Base-by-base conservation (phyloP, 768 basidiomycete species). In the Kwoniella sp. region DNA sequence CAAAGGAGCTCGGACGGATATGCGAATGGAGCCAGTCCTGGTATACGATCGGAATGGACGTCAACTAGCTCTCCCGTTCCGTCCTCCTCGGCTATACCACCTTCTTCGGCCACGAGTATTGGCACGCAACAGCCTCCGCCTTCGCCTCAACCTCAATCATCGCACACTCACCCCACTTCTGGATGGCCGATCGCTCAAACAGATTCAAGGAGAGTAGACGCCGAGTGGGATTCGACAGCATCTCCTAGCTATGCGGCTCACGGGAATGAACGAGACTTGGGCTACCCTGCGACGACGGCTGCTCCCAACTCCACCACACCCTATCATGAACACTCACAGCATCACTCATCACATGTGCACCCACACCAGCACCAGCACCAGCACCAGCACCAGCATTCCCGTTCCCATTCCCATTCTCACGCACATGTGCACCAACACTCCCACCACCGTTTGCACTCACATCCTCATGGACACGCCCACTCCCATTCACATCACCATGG, bases 371-470 rank as follows among this genome's bases (percentile, higher is more conserved):
- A 33, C 33, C 13, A 5, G 33, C 40, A 33, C 33, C 33, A 5
- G 33, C 33, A 33, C 33, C 33, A 5, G 5, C 33, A 33, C 33
- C 33, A 33, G 33, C 33, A 5, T 13, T 33, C 33, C 19, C 48
- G 33, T 21, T 36, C 44, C 22, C 54, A 48, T 50, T 26, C 51
- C 12, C 60, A 62, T 10, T 40, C 30, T 19, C 58, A 46, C 26
- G 37, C 44, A 8, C 37, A 54, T 48, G 51, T 44, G 10, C 60
- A 53, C 22, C 19, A n/a, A 26, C 58, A 60, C 17, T 36, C n/a
- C 7, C 60, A 37, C 48, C 30, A 51, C 15, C 58, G 27, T 17
- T 30, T 44, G 44, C 29, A 59, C 58, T 36, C 52, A 19, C 52
- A 64, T 54, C 37, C 36, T 51, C 29, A 58, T 21, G 44, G 13